These are phyloP conservation scores for Scalesia atractyloides DNA, from an alignment of 129 eudicot genomes.

Conservation along the genomic window DNA sequence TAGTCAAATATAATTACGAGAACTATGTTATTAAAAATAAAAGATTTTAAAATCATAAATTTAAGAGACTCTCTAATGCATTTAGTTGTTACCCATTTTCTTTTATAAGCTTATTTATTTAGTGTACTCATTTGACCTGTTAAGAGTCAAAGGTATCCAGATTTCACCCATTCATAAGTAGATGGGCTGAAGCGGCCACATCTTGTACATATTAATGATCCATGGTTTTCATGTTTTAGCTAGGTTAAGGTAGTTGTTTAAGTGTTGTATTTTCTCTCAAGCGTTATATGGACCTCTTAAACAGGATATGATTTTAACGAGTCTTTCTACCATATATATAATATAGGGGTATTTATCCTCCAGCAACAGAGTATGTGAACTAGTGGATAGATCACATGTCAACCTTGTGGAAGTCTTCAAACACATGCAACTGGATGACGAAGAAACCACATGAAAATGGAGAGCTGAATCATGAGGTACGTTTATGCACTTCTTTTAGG, in stretches of 20 bases:
- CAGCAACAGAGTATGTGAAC: conserved; percentile 73
- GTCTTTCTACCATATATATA: conserved; percentile 21
- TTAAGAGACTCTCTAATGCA: not conserved
- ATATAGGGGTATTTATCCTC: conserved; percentile 78
- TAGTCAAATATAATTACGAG: not conserved
- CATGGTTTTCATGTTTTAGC: conserved; percentile 6
- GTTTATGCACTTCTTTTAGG: not conserved
- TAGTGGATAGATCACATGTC: conserved; percentile 70
- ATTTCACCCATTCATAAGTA: not conserved
- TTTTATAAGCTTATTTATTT: not conserved
- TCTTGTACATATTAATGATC: conserved; percentile 2
- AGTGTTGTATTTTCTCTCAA: not conserved
- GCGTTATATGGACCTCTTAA: not conserved
- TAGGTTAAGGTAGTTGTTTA: not conserved
- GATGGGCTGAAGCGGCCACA: not conserved
- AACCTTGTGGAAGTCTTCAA: conserved; percentile 83
- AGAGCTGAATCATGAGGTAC: conserved; percentile 68
- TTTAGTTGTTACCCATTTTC: conserved; percentile 6
- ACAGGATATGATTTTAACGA: conserved; percentile 15
- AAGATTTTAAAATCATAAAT: not conserved
- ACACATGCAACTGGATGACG: conserved; percentile 81
- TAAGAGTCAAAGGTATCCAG: not conserved
- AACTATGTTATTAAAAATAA: not conserved
- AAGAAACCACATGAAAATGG: conserved; percentile 77
- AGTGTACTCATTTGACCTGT: not conserved